phyloP scores from a whole-genome alignment of 2,329 filamentous ascomycete species.

The Alternaria triticimaculans region DNA sequence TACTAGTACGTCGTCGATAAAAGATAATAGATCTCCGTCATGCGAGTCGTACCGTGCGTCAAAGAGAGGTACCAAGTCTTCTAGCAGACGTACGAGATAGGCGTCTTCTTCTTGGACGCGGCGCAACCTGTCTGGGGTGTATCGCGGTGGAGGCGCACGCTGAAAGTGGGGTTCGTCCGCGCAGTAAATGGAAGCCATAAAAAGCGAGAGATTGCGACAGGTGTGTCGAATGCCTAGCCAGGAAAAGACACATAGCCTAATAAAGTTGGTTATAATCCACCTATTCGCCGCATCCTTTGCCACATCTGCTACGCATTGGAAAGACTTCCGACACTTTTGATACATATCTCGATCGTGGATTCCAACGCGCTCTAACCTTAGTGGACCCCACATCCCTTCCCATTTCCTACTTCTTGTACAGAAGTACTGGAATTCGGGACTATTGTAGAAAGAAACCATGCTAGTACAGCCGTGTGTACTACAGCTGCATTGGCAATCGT shows the following conservation, averaged over 20 bases:
- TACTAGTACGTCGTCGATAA: not conserved
- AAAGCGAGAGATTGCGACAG: not conserved
- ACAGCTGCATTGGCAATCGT: not conserved
- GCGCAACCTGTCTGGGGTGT: not conserved
- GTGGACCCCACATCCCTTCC: no score
- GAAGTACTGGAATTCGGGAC: no score
- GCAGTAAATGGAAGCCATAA: no score
- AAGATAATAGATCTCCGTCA: not conserved
- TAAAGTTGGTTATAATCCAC: not conserved
- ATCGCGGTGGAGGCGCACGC: not conserved
- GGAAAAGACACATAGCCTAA: not conserved
- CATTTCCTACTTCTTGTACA: no score
- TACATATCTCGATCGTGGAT: no score
- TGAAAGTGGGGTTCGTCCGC: not conserved
- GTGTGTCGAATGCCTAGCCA: not conserved
- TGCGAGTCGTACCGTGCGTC: not conserved
- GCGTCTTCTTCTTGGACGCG: not conserved
- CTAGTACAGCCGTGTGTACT: not conserved
- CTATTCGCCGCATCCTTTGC: not conserved
- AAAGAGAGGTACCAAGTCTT: not conserved
- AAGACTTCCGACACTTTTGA: not conserved
- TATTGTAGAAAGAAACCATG: not conserved
- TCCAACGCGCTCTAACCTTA: not conserved
- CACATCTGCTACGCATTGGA: not conserved
- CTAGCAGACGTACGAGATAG: not conserved